A percentile compares a stretch with the other conserved stretches of the same genome.
These are phyloP conservation scores for Globisporangium iwayamae DNA, from an alignment of 352 stramenopile species.

Conservation along the genomic window DNA sequence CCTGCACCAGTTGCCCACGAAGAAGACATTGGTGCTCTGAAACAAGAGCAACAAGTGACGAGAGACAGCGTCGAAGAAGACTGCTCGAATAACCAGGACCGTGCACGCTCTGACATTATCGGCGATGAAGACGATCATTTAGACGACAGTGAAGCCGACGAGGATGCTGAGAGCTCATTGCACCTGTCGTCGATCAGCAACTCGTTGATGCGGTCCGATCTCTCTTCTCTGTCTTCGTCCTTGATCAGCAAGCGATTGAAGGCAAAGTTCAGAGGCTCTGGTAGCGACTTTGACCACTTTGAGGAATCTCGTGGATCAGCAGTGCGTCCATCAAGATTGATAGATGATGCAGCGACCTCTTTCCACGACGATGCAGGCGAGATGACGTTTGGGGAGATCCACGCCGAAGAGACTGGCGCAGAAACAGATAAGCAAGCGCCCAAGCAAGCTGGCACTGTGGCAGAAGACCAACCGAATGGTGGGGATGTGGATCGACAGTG, in stretches of 20 bases:
- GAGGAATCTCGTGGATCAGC: neutral
- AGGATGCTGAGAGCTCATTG: conserved; percentile 47
- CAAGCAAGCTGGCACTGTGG: neutral
- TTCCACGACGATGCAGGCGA: neutral
- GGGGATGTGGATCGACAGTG: neutral
- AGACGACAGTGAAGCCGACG: conserved; percentile 13
- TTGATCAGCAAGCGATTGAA: conserved; percentile 26
- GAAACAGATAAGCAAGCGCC: neutral
- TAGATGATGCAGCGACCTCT: neutral
- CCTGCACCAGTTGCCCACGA: neutral
- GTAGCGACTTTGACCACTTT: neutral
- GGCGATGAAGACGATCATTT: neutral
- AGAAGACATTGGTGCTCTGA: neutral
- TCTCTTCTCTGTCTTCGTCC: conserved; percentile 69
- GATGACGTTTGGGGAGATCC: neutral
- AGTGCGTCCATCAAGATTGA: neutral
- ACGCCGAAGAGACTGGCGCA: neutral
- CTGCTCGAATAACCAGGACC: neutral
- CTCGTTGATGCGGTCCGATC: conserved; percentile 32
- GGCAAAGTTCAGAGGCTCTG: neutral
- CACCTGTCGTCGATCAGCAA: conserved; percentile 62
- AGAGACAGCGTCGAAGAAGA: neutral
- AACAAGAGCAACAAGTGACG: neutral
- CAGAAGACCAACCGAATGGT: neutral
- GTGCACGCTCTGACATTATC: neutral